A percentile compares a stretch with the other conserved stretches of the same genome.
Evolutionary conservation across 768 basidiomycete species (phyloP).

Genomic region (Suillus placidus): DNA sequence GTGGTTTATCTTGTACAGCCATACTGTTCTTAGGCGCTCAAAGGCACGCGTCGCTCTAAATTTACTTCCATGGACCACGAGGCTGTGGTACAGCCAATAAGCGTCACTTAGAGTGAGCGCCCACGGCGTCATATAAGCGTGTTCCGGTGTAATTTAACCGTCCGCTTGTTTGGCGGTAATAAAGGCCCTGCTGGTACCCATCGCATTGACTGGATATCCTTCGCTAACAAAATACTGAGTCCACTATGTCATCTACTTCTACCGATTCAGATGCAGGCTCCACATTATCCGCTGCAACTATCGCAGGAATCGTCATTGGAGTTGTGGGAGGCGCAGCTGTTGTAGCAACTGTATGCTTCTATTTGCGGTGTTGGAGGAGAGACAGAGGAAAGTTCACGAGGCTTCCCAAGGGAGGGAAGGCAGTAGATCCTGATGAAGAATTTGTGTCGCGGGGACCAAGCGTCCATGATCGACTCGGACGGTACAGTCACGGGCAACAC

Average conservation of each 20-base stretch:
- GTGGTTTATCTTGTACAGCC: neutral
- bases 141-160: neutral
- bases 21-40: neutral
- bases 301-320: conserved; percentile 29
- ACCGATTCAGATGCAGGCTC: neutral
- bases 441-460: neutral
- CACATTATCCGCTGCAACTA: conserved; percentile 12
- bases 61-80: neutral
- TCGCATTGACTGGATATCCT: too few relatives aligned
- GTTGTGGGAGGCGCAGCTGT: conserved; percentile 17
- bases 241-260: neutral
- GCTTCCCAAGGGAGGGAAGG: conserved; percentile 15
- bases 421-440: conserved; percentile 1
- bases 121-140: neutral
- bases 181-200: neutral
- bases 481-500: conserved; percentile 14
- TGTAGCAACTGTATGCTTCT: conserved; percentile 17
- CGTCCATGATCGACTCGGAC: neutral
- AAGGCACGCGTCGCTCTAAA: neutral
- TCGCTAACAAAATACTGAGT: neutral
- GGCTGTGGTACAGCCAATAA: neutral
- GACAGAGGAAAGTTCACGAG: conserved; percentile 17
- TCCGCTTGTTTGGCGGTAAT: neutral
- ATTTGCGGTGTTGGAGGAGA: conserved; percentile 17
- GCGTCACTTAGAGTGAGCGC: neutral